phyloP scores from a whole-genome alignment of 192 early-diverging fungal species.

The Gigaspora rosea region DNA sequence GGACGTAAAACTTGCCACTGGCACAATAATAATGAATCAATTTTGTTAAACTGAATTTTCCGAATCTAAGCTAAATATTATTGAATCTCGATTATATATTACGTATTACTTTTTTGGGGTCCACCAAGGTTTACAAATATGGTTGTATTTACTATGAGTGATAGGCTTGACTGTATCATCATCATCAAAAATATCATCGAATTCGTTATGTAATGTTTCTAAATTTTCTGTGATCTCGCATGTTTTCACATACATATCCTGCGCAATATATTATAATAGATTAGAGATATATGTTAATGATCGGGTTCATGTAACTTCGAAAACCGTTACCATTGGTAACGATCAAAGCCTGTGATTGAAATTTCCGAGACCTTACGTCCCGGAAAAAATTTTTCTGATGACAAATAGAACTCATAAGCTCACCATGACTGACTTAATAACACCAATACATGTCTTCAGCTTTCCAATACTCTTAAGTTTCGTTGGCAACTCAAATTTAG shows the following conservation, averaged over 20 bases:
- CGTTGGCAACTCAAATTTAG: conserved; percentile 26
- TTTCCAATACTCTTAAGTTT: conserved; percentile 21
- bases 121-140: conserved; percentile 23
- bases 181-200: conserved; percentile 28
- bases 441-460: neutral
- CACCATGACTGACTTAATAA: conserved; percentile 26
- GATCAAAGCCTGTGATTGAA: too few relatives aligned
- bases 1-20: too few relatives aligned
- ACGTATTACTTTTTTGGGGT: conserved; percentile 15
- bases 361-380: too few relatives aligned
- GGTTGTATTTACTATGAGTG: conserved; percentile 27
- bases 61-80: conserved; percentile 10
- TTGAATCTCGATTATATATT: neutral
- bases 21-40: too few relatives aligned
- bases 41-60: neutral
- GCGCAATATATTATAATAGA: conserved; percentile 24
- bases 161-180: conserved; percentile 1
- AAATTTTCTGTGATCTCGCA: conserved; percentile 23
- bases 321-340: too few relatives aligned
- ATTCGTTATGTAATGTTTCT: conserved; percentile 19
- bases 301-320: too few relatives aligned
- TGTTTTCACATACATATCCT: conserved; percentile 28
- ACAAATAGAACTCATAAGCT: conserved; percentile 25
- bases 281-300: neutral
- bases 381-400: conserved; percentile 5